Evolutionary conservation across 2,329 filamentous ascomycete genomes (phyloP), one percentile per base, ranked within the genome.

Genomic region (Alternaria sp.): DNA sequence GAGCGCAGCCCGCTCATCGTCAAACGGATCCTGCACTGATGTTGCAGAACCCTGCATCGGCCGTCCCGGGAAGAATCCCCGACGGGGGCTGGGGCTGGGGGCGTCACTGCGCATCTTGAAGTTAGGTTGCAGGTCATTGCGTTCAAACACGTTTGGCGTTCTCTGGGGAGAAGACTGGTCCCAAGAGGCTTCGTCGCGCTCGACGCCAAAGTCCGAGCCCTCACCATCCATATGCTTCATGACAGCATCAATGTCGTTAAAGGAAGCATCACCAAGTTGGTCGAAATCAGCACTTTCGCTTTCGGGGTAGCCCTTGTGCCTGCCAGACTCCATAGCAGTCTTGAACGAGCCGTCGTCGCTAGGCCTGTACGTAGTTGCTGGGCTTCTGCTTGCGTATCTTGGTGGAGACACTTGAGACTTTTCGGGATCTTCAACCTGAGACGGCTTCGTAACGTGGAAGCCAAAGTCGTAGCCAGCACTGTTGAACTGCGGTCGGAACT

Each of bases 181-280:
- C 74, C 79, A 81, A 46, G 78, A 74, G n/a, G 85, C 82, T 13
- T 83, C 77, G 8, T 82, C 82, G 73, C 89, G 90, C 74, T 93
- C 92, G 62, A 93, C 87, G 12, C 92, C 92, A 77, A 91, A 88
- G 55, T 90, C 89, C 2, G 91, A 91, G 68, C 93, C 89, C 51
- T 85, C 88, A 62, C 90, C 87, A 71, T 93, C 90, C 71, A 97
- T 86, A 64, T 96, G 91, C 68, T 90, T 88, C 93, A 98, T 97
- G 56, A 97, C 89, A 47, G 91, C 93, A 82, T 97, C 94, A 73
- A 97, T 94, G 75, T 97, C 93, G 69, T 95, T 90, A 71, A 92
- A 92, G 0, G 90, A 84, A 32, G 83, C 81, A 54, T 83, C 71
- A 28, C 72, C 74, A 58, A 74, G 60, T 46, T 73, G 66, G 26